Percentiles rank a stretch among this genome's conserved stretches.
phyloP scores from a whole-genome alignment of 345 rosid species.

The Cardamine resedifolia region DNA sequence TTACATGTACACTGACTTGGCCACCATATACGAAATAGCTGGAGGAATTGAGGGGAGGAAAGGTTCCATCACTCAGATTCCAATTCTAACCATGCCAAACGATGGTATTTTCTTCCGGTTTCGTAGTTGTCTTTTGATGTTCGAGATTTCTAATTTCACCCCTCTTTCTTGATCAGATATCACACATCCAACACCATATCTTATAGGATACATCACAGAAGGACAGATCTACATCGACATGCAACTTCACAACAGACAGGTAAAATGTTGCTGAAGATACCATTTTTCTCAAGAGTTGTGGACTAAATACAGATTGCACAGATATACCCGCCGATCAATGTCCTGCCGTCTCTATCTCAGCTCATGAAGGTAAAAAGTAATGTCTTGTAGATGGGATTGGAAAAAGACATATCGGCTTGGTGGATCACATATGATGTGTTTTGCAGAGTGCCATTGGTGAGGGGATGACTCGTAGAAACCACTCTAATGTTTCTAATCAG shows the following conservation, averaged over 20 bases:
- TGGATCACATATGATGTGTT: not conserved
- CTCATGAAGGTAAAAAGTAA: conserved; percentile 20
- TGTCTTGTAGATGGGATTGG: not conserved
- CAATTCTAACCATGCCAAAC: conserved; percentile 92
- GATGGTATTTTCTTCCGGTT: conserved; percentile 53
- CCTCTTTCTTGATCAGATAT: conserved; percentile 59
- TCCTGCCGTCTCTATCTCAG: no score
- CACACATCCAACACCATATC: conserved; percentile 91
- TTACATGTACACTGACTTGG: conserved; percentile 91
- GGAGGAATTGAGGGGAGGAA: conserved; percentile 87
- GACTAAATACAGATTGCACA: not conserved
- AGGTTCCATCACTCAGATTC: conserved; percentile 89
- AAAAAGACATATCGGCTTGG: not conserved
- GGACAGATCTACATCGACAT: no score
- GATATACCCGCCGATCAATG: no score
- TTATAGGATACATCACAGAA: conserved; percentile 76
- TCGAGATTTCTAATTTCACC: not conserved
- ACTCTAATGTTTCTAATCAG: no score
- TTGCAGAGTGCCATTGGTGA: no score
- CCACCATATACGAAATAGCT: conserved; percentile 86
- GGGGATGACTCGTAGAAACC: no score
- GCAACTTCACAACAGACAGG: no score
- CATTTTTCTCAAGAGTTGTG: not conserved
- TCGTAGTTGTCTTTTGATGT: not conserved
- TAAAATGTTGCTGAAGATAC: not conserved